A percentile compares a stretch with the other conserved stretches of the same genome.
Evolutionary conservation across 1,284 basidiomycete genomes (phyloP).

Genomic region (Rhodotorula sp.): DNA sequence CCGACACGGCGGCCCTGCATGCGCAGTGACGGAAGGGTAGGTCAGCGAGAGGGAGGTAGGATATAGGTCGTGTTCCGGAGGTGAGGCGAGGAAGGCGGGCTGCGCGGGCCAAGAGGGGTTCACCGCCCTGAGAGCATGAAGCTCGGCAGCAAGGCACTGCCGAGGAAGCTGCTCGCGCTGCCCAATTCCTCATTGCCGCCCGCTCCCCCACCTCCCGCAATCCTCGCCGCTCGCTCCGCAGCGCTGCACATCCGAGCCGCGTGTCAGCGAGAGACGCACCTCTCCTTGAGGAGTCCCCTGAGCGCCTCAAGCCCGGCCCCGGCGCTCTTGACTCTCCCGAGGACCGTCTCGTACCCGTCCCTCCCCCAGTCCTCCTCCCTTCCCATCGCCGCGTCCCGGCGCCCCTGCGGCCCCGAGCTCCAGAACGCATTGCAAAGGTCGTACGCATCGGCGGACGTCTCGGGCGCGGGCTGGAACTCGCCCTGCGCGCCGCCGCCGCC

Average conservation of each 20-base stretch:
- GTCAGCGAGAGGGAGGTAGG: background rate
- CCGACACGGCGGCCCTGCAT: conserved; percentile 65
- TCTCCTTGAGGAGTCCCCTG: conserved; percentile 81
- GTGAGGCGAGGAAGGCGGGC: too few species aligned
- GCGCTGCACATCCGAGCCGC: background rate
- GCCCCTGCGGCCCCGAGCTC: conserved; percentile 54
- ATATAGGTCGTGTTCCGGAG: conserved; percentile 3
- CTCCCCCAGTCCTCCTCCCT: conserved; percentile 67
- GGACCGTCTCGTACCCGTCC: conserved; percentile 69
- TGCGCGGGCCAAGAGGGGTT: too few species aligned
- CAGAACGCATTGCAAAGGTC: conserved; percentile 98
- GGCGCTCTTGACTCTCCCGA: conserved; percentile 81
- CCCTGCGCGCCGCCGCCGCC: conserved; percentile 7
- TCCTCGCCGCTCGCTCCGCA: background rate
- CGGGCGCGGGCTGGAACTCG: conserved; percentile 1
- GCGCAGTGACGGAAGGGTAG: background rate
- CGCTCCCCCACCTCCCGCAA: background rate
- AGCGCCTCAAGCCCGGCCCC: conserved; percentile 87
- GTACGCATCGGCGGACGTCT: conserved; percentile 48
- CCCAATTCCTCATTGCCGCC: too few species aligned
- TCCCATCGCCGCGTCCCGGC: conserved; percentile 37
- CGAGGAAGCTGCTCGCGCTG: too few species aligned
- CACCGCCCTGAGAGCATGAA: too few species aligned
- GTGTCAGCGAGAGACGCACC: conserved; percentile 57
- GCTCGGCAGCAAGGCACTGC: too few species aligned